These are phyloP conservation scores for Adansonia grandidieri DNA, from an alignment of 441 rosid genomes.

Conservation along the genomic window DNA sequence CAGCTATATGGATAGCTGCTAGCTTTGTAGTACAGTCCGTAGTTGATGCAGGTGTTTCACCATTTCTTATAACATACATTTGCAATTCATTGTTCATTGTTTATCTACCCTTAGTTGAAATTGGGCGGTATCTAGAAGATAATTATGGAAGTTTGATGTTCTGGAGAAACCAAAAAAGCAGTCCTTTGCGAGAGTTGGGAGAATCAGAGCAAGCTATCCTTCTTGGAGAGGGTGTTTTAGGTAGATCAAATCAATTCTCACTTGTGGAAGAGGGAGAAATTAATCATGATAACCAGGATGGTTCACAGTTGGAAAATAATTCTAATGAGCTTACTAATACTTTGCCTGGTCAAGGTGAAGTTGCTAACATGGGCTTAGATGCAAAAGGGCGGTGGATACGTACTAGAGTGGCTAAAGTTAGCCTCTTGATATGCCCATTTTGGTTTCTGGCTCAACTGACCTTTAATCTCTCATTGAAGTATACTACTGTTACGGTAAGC, in stretches of 20 bases:
- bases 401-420: constrained; percentile 74
- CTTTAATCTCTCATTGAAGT: constrained; percentile 87
- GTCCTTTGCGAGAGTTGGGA: constrained; percentile 42
- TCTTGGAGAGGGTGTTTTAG: constrained; percentile 50
- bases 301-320: constrained; percentile 36
- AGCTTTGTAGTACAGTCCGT: constrained; percentile 97
- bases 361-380: constrained; percentile 51
- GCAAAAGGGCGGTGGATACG: constrained; percentile 89
- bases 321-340: constrained; percentile 34
- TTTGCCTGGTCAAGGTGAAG: constrained; percentile 34
- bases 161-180: constrained; percentile 54
- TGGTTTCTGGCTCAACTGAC: constrained; percentile 95
- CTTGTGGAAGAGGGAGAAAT: constrained; percentile 43
- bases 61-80: constrained; percentile 86
- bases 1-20: constrained; percentile 91
- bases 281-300: constrained; percentile 35
- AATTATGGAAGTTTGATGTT: constrained; percentile 61
- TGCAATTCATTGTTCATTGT: constrained; percentile 88
- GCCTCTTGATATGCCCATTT: constrained; percentile 83
- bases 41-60: constrained; percentile 87
- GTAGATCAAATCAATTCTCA: constrained; percentile 33
- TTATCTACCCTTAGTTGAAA: constrained; percentile 82
- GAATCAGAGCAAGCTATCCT: constrained; percentile 76
- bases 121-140: constrained; percentile 71
- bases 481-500: constrained; percentile 88